Evolutionary conservation across 768 basidiomycete species (phyloP), one percentile per base, ranked within the genome.

Genomic region (Tylopilus cervinicoccineus): DNA sequence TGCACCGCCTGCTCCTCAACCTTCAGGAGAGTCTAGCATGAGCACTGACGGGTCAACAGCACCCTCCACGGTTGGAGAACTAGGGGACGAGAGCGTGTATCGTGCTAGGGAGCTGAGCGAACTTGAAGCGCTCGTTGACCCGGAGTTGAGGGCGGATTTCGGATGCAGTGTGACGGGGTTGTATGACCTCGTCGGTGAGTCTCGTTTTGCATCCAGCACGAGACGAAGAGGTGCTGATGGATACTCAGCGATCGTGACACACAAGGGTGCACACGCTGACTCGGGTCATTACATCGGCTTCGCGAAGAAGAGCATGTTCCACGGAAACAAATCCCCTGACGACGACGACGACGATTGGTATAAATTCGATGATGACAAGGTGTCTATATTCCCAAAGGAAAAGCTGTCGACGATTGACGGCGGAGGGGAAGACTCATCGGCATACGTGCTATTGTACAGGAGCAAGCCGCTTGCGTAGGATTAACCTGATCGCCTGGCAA

Each of bases 321-420:
- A 81, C 19, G 34, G 19, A 17, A 19, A 36, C 9, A 36, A 36
- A 20, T 17, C 19, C 11, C 16, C 22, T n/a, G 46, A 47, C 38
- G 47, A 47, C 14, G 47, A 82, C 38, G 83, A 90, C 41, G 85
- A 88, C 52, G 86, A 87, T 61, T 89, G 95, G 95, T 90, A 87
- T 72, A 95, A 94, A 70, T 97, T 94, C 61, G 95, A 97, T 60
- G 93, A 97, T 57, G 92, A 95, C 55, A 95, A 92, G 70, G 94
- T 91, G 32, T 86, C 90, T 16, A 56, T 84, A 45, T 94, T 98
- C 67, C 83, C 82, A 1, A 78, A 77, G 66, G 93, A 93, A 64
- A 95, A 92, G 69, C 71, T 99, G 50, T 61, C 77, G 23, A 82
- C 82, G 8, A 76, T 97, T 48, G 93, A 94, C 53, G 95, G 95